phyloP scores from a whole-genome alignment of 2,329 filamentous ascomycete genomes.

The Aspergillus tamarii region DNA sequence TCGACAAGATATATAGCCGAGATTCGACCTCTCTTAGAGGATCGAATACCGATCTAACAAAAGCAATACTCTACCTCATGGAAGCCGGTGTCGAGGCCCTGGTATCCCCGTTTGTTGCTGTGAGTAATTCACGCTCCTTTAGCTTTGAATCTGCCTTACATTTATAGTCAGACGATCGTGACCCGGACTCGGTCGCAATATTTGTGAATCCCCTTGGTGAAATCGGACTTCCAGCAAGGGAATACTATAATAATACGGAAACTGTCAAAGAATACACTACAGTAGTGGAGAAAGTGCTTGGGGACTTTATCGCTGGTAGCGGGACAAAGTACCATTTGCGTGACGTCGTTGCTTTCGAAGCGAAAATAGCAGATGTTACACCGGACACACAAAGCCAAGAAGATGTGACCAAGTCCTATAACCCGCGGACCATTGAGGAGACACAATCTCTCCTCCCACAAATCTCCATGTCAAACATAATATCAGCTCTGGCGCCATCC shows the following conservation, averaged over 20 bases:
- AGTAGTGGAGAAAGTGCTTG: constrained; percentile 47
- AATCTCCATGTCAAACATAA: constrained; percentile 57
- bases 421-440: constrained; percentile 62
- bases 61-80: constrained; percentile 41
- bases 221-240: constrained; percentile 64
- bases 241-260: constrained; percentile 62
- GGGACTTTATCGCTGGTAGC: constrained; percentile 39
- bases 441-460: constrained; percentile 59
- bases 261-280: constrained; percentile 56
- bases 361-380: constrained; percentile 61
- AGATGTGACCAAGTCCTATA: constrained; percentile 70
- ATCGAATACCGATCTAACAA: constrained; percentile 35
- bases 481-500: constrained; percentile 57
- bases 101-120: constrained; percentile 35
- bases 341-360: constrained; percentile 61
- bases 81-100: constrained; percentile 42
- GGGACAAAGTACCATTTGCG: constrained; percentile 34
- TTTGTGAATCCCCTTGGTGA: constrained; percentile 48
- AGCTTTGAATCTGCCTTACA: background rate
- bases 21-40: constrained; percentile 28
- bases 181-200: constrained; percentile 57
- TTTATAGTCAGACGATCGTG: constrained; percentile 53
- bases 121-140: constrained; percentile 23
- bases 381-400: constrained; percentile 61
- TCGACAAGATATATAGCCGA: constrained; percentile 52